Evolutionary conservation across 176 grass and related monocot species (phyloP).

Genomic region (Oryza glaberrima): DNA sequence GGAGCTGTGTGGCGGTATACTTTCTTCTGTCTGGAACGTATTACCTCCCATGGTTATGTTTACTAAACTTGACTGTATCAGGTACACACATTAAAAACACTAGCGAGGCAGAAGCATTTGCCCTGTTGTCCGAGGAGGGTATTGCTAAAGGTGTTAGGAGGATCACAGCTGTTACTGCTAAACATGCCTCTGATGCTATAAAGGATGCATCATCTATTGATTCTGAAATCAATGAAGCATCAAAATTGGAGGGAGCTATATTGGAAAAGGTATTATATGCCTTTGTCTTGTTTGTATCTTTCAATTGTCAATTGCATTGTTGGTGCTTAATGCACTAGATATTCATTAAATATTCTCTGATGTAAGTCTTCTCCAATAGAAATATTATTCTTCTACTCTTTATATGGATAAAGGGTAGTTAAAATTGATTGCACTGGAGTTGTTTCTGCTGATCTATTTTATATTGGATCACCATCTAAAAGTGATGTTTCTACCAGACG

Average conservation of each 20-base stretch:
- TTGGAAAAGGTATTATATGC: constrained; percentile 70
- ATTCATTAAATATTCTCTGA: background rate
- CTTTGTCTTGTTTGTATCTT: background rate
- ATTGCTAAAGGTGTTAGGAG: constrained; percentile 94
- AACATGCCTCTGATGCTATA: constrained; percentile 66
- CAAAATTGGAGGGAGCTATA: constrained; percentile 57
- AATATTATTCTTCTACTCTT: background rate
- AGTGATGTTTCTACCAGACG: constrained; percentile 57
- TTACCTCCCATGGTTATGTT: constrained; percentile 15
- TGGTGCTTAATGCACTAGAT: background rate
- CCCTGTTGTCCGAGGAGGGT: constrained; percentile 90
- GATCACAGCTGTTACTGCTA: constrained; percentile 84
- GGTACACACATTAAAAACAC: constrained; percentile 94
- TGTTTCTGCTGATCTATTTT: constrained; percentile 21
- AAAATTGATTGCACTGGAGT: background rate
- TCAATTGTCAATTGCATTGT: background rate
- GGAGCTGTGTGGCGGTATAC: constrained; percentile 86
- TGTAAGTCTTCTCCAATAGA: background rate
- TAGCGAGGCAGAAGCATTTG: constrained; percentile 77
- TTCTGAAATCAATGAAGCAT: constrained; percentile 58
- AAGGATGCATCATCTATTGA: constrained; percentile 67
- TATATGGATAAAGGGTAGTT: background rate
- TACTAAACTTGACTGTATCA: constrained; percentile 42
- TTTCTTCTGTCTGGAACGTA: constrained; percentile 13
- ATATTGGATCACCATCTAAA: constrained; percentile 21